Conservation (phyloP, 75 land plant species). For the Selaginella tamariscina region DNA sequence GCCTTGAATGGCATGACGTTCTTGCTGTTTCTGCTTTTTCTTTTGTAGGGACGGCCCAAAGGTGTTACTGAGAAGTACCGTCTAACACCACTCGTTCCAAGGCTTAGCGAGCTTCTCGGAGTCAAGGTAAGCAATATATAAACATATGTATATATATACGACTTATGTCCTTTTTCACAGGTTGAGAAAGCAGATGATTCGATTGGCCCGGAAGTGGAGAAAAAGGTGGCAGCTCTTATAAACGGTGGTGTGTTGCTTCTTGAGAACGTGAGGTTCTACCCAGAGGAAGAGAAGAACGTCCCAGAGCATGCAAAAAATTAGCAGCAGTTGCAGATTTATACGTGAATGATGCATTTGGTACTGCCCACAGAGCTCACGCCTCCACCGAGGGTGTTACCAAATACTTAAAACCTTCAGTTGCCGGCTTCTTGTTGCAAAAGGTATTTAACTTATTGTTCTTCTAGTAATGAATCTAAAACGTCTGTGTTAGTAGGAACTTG, state of each 20-base stretch:
- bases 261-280: slow-evolving; percentile 85
- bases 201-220: slow-evolving; percentile 64
- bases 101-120: slow-evolving; percentile 59
- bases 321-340: slow-evolving; percentile 77
- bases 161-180: slow-evolving; percentile 20
- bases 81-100: slow-evolving; percentile 59
- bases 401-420: slow-evolving; percentile 59
- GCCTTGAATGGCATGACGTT: not conserved
- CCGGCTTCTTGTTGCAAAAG: slow-evolving; percentile 94
- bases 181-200: slow-evolving; percentile 71
- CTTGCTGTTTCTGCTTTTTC: slow-evolving; percentile 3
- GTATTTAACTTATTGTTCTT: slow-evolving; percentile 17
- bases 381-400: slow-evolving; percentile 86
- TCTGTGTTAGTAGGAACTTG: slow-evolving; percentile 43
- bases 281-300: slow-evolving; percentile 93
- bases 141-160: not conserved
- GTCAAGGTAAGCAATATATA: slow-evolving; percentile 26
- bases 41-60: slow-evolving; percentile 63
- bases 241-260: slow-evolving; percentile 76
- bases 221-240: slow-evolving; percentile 40
- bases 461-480: not conserved
- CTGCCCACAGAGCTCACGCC: slow-evolving; percentile 89
- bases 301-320: slow-evolving; percentile 77
- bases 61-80: slow-evolving; percentile 78
- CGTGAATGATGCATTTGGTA: slow-evolving; percentile 92